Evolutionary conservation across 495 filamentous ascomycete species (phyloP).

Genomic region (Talaromyces liani): DNA sequence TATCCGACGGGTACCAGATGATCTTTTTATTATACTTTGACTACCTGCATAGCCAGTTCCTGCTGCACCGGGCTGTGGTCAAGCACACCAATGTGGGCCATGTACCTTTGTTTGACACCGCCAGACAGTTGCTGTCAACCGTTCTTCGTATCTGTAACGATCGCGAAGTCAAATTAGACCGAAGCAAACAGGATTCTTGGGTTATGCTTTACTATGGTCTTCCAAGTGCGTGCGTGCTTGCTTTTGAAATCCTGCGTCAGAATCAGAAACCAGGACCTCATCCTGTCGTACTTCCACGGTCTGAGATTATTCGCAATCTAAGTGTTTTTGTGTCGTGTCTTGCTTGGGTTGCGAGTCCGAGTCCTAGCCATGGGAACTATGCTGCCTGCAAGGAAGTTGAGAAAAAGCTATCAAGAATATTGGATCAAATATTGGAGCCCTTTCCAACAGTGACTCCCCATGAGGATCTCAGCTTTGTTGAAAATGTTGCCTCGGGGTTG

Average conservation of each 20-base stretch:
- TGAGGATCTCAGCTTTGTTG: slow-evolving; percentile 8
- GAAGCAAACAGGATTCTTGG: slow-evolving; percentile 48
- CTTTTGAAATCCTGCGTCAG: slow-evolving; percentile 54
- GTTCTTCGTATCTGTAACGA: slow-evolving; percentile 40
- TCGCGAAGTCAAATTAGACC: slow-evolving; percentile 38
- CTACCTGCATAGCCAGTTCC: slow-evolving; percentile 50
- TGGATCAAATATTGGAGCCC: slow-evolving; percentile 35
- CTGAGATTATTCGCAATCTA: slow-evolving; percentile 55
- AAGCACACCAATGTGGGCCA: slow-evolving; percentile 43
- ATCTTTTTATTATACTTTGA: slow-evolving; percentile 39
- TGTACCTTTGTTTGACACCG: slow-evolving; percentile 43
- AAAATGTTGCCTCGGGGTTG: slow-evolving; percentile 23
- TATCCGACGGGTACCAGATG: slow-evolving; percentile 16
- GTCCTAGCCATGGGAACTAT: slow-evolving; percentile 41
- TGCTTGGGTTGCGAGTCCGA: slow-evolving; percentile 43
- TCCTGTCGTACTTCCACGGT: slow-evolving; percentile 39
- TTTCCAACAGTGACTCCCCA: slow-evolving; percentile 13
- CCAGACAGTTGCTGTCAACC: slow-evolving; percentile 42
- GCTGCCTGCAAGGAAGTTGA: slow-evolving; percentile 41
- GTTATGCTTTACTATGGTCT: slow-evolving; percentile 51
- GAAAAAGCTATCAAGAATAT: slow-evolving; percentile 35
- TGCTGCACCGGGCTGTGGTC: slow-evolving; percentile 49
- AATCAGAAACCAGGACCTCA: slow-evolving; percentile 33
- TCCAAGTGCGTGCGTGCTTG: slow-evolving; percentile 51
- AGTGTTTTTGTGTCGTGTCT: slow-evolving; percentile 55